Evolutionary conservation across 768 basidiomycete genomes (phyloP), one percentile per base, ranked within the genome.

Genomic region (Lentinula edodes): DNA sequence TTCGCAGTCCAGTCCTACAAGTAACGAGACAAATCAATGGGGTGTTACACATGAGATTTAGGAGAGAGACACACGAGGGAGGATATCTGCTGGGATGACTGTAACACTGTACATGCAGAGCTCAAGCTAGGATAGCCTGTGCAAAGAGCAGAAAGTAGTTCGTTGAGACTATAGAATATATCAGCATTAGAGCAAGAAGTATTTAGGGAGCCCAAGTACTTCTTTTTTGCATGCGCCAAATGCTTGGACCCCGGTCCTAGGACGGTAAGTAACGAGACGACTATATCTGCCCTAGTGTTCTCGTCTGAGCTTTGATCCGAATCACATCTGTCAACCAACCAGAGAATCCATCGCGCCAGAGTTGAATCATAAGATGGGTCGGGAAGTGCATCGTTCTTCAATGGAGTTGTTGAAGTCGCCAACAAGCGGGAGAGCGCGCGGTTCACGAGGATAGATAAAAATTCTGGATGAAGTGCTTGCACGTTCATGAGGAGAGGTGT

Each of bases 271-370:
- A 91, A 66, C 23, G 70, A 68, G 12, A 77, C 66, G 28, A 84
- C 70, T 0, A 76, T 67, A 45, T 84, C 79, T 60, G 76, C 28
- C 28, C 28, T 28, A 28, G 3, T 28, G 28, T 28, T 28, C 3
- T 3, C 28, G 28, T 28, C 28, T 28, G 28, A 28, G 28, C 28
- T 4, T 28, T 72, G 61, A 20, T 69, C 70, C n/a, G 63, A 67
- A 28, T 28, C 72, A 73, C 75, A 80, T 12, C 67, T 73, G 43
- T 28, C 28, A 28, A 28, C 28, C 35, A 77, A 75, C 90, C 91
- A 93, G 20, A 77, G 73, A 4, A 74, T 82, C 91, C 91, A 93
- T 57, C 83, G 81, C 10, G 87, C 86, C 9, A 91, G 74, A 65
- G 85, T 88, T 59, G 78, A 72, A 48, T 80, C 76, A 67, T 86